phyloP scores from a whole-genome alignment of 768 basidiomycete species.

The Xerocomus brunneocitrinus region DNA sequence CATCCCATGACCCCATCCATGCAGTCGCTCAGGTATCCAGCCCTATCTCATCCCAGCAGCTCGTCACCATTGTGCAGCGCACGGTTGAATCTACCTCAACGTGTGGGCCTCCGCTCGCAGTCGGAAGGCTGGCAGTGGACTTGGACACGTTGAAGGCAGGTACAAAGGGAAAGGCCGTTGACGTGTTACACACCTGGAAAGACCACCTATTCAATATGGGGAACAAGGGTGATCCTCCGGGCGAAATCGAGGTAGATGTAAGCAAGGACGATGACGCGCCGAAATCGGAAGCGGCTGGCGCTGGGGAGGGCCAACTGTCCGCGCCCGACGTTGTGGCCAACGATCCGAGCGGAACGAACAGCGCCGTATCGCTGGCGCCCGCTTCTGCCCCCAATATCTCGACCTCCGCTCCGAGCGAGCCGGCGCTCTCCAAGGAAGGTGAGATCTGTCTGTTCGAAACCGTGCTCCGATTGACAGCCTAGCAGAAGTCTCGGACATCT shows the following conservation, averaged over 20 bases:
- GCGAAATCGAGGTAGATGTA: slow-evolving; percentile 25
- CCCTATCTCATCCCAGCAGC: slow-evolving; percentile 39
- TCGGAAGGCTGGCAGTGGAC: slow-evolving; percentile 66
- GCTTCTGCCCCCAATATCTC: slow-evolving; percentile 2
- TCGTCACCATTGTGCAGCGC: slow-evolving; percentile 62
- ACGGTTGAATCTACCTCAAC: slow-evolving; percentile 27
- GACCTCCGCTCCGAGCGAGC: slow-evolving; percentile 7
- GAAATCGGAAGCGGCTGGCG: slow-evolving; percentile 6
- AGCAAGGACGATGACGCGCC: slow-evolving; percentile 6
- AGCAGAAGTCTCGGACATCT: slow-evolving; percentile 35
- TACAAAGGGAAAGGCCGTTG: slow-evolving; percentile 75
- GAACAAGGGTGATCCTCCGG: slow-evolving; percentile 54
- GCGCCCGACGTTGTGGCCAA: slow-evolving; percentile 4
- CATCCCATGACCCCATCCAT: neutral
- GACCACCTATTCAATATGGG: slow-evolving; percentile 75
- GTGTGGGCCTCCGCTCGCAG: slow-evolving; percentile 55
- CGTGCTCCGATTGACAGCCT: neutral
- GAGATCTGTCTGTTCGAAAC: slow-evolving; percentile 2
- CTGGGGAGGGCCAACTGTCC: slow-evolving; percentile 7
- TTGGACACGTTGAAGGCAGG: slow-evolving; percentile 43
- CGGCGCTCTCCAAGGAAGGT: slow-evolving; percentile 29
- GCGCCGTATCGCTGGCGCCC: slow-evolving; percentile 6
- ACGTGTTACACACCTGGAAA: slow-evolving; percentile 70
- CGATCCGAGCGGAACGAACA: slow-evolving; percentile 23
- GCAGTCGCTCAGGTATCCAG: slow-evolving; percentile 56